Evolutionary conservation across 1,284 basidiomycete genomes (phyloP), one percentile per base, ranked within the genome.

Genomic region (Golubevia sp.): DNA sequence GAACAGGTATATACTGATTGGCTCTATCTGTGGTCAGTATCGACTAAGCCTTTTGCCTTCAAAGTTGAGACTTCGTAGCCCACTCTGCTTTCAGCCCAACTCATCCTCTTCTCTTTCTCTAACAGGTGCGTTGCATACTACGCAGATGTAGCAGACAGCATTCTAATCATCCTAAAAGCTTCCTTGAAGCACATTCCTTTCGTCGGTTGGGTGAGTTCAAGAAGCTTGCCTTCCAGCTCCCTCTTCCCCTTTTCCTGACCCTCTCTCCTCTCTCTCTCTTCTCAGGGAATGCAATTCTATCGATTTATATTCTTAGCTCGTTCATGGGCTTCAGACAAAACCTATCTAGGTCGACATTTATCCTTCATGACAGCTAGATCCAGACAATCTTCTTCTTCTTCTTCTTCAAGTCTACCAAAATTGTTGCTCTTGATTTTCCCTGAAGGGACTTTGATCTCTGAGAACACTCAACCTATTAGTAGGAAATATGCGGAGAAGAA

Each of bases 1-100:
- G 71, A 70, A 30, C 76, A 79, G 34, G 70, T 79, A 25, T 79
- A 79, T 55, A 71, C 73, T 11, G 77, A 79, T 49, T 79, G 77
- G 77, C 62, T 79, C 25, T 79, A 79, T 56, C 68, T 79, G 15
- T 79, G 77, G 77, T 67, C 59, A 7, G 51, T 30, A 11, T 30
- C 51, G 13, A 6, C 21, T 7, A 23, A 23, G 21, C 25, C 13
- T 11, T 26, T 49, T 49, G 48, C 48, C 18, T 49, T 18, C 48
- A 49, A 18, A 49, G 18, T 23, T 23, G 48, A 18, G 20, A 23
- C 18, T 18, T 18, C 18, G 48, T 23, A 23, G 18, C 50, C 11
- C 7, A 52, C 50, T 23, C 50, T 23, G 21, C 50, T 5, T 25
- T 18, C 11, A 30, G 3, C n/a, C 18, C 51, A 23, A 49, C 48